Base-by-base conservation (phyloP, 2,329 filamentous ascomycete genomes). In the Ophiocordyceps unilateralis region DNA sequence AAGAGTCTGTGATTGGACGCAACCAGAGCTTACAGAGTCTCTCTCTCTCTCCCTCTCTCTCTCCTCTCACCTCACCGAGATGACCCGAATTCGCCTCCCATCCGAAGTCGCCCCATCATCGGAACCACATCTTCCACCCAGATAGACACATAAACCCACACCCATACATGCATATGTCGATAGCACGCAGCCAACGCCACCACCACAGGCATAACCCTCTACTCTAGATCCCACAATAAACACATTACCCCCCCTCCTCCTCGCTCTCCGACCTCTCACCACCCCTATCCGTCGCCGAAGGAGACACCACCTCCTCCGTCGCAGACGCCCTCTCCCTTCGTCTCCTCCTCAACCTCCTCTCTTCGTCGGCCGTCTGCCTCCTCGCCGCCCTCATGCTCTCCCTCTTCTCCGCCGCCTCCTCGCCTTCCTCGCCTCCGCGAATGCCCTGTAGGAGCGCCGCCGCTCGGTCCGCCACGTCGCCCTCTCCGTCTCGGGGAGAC, bases 301-400 rank as follows among this genome's bases (percentile, higher is more conserved):
- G 45, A 20, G 21, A 39, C 19, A 36, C 34, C 28, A 45, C 42
- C 6, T 46, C 47, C 26, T 47, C 43, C 24, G 61, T 59, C 10
- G 70, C 68, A 3, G 30, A 34, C 30, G 15, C 15, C 53, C 75
- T 80, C 46, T 81, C 74, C 48, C 83, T 67, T 51, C 84, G 67
- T 48, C 82, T 64, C 51, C 85, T 66, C 37, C 84, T 65, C 48
- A 74, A 67, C 45, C 76, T 72, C 43, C 85, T 68, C 61, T 93
- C 85, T 49, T 85, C 82, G 51, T 91, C 84, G 2, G 84, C 83
- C 47, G 76, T 85, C 56, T 88, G 81, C 54, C 82, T 65, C 52
- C 70, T 58, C 48, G 66, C 61, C 57, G 66, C 71, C 43, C 86
- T 66, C 44, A 85, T 67, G 46, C 66, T 75, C 51, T 79, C 71